phyloP scores from a whole-genome alignment of 2,329 filamentous ascomycete genomes.

The Epichloe coenophiala region DNA sequence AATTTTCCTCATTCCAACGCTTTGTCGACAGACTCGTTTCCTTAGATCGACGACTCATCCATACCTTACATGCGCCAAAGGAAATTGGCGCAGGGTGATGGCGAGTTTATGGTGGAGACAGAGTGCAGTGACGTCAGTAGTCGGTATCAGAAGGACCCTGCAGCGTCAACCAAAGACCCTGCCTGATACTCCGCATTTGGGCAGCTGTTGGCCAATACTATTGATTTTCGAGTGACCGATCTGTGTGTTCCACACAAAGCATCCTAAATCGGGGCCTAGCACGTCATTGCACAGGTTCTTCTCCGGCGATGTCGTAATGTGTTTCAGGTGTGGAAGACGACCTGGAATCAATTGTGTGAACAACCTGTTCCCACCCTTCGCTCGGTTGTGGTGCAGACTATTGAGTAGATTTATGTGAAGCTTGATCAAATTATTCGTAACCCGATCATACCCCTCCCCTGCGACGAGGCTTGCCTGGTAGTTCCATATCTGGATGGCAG shows the following conservation, averaged over 20 bases:
- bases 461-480: conserved; percentile 49
- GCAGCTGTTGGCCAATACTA: not conserved
- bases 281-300: conserved; percentile 4
- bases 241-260: conserved; percentile 1
- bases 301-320: not conserved
- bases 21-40: too few species aligned
- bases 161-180: conserved; percentile 1
- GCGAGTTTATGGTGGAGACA: conserved; percentile 9
- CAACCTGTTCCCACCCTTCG: too few species aligned
- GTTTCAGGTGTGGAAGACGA: not conserved
- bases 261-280: not conserved
- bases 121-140: conserved; percentile 16
- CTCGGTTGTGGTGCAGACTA: too few species aligned
- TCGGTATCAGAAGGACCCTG: conserved; percentile 4
- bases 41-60: not conserved
- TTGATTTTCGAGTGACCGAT: not conserved
- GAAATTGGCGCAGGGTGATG: conserved; percentile 10
- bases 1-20: not conserved
- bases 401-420: too few species aligned
- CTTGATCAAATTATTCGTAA: not conserved
- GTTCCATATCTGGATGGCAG: conserved; percentile 78
- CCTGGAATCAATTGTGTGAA: too few species aligned
- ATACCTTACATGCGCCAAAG: not conserved
- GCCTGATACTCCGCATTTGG: not conserved
- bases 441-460: conserved; percentile 9